Percentiles rank a stretch among this genome's conserved stretches.
Evolutionary conservation across 768 basidiomycete genomes (phyloP).

Genomic region (Trametes elegans): DNA sequence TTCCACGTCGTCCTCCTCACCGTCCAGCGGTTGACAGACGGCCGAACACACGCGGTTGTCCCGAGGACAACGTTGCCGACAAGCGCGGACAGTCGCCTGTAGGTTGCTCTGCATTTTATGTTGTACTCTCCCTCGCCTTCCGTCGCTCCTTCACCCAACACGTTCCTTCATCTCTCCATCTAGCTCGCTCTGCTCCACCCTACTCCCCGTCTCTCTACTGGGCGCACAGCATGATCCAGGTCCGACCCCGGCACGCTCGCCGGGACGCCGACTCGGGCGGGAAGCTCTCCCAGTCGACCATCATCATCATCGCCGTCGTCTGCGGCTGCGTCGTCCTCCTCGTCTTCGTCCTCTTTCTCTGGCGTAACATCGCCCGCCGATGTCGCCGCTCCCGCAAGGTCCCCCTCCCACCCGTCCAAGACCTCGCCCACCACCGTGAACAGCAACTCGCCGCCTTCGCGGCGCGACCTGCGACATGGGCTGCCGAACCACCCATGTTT

Average conservation of each 20-base stretch:
- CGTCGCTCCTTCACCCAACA: neutral
- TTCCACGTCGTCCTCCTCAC: neutral
- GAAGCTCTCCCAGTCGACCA: slow-evolving; percentile 31
- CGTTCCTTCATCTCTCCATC: slow-evolving; percentile 13
- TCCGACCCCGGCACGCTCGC: slow-evolving; percentile 9
- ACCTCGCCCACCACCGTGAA: slow-evolving; percentile 60
- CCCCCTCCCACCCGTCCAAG: slow-evolving; percentile 65
- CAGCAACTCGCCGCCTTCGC: slow-evolving; percentile 45
- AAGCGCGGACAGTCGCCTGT: slow-evolving; percentile 4
- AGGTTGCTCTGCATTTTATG: slow-evolving; percentile 9
- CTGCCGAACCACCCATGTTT: slow-evolving; percentile 22
- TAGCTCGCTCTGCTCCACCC: slow-evolving; percentile 3
- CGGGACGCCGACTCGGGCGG: slow-evolving; percentile 18
- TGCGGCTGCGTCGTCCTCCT: slow-evolving; percentile 41
- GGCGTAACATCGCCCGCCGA: slow-evolving; percentile 36
- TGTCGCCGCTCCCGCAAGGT: slow-evolving; percentile 32
- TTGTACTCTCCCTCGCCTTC: neutral
- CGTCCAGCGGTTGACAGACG: neutral
- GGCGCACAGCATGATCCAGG: neutral
- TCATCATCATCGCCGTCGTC: slow-evolving; percentile 51
- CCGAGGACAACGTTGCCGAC: neutral
- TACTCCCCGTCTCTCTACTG: neutral
- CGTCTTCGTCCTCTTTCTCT: slow-evolving; percentile 37
- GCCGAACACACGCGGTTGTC: neutral
- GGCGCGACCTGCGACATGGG: slow-evolving; percentile 25